Evolutionary conservation across 2,329 filamentous ascomycete genomes (phyloP), one percentile per base, ranked within the genome.

Genomic region (Colletotrichum trifolii): DNA sequence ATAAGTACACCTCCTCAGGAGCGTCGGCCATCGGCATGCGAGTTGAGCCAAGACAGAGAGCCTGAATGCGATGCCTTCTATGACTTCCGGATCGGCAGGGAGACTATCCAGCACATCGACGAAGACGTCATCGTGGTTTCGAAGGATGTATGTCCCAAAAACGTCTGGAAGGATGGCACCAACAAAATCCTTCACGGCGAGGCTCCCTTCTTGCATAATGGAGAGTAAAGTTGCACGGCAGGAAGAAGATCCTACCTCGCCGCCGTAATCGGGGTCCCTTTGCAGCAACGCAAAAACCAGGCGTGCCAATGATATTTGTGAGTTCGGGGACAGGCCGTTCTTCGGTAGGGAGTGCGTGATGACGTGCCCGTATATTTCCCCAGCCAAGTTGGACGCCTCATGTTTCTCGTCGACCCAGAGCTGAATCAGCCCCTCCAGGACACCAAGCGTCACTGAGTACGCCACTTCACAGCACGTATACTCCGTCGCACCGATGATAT

Each of bases 1-100:
- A 75, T 97, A 99, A 15, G 97, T 91, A 69, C 93, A 94, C 68
- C 91, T 89, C 55, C 94, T 90, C 47, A 97, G 83, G 17, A 98
- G 83, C 0, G 94, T 97, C 64, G 93, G 89, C 92, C 95, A 98
- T 54, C 83, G 81, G 36, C 93, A 92, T 33, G 92, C 96, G 63
- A 99, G 80, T 60, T 89, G 88, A 1, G 91, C 87, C 10, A 98
- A 80, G 8, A 93, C 87, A 67, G 92, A 87, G 3, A 98, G 80
- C 6, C 96, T 89, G 68, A 97, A 86, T 0, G 93, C 92, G 69
- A 98, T 95, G 0, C 94, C 95, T 76, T 97, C 94, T 11, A 84
- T 78, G 76, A 89, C 90, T 38, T 89, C 86, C 5, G 86, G 81
- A 68, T 96, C 89, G 3, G 83, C 84, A 0, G 95, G 93, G n/a